A percentile compares a stretch with the other conserved stretches of the same genome.
phyloP scores from a whole-genome alignment of 2,329 filamentous ascomycete species.

The Beauveria brongniartii region DNA sequence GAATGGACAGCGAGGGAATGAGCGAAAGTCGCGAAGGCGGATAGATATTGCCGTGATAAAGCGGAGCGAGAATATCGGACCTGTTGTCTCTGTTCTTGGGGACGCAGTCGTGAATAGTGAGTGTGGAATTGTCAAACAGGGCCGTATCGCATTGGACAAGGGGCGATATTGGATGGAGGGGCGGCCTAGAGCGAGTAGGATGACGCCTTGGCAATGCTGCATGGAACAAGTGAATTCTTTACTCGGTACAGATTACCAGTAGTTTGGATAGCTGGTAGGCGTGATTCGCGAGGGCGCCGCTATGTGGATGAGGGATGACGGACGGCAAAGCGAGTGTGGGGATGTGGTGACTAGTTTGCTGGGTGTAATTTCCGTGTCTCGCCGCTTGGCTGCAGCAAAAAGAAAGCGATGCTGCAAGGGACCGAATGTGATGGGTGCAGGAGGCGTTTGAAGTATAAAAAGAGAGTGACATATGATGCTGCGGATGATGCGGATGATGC shows the following conservation, averaged over 20 bases:
- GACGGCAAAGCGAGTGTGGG: not conserved
- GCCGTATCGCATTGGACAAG: not conserved
- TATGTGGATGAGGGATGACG: not conserved
- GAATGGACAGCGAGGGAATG: not conserved
- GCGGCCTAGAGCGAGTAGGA: not conserved
- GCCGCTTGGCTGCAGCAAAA: not conserved
- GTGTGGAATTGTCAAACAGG: not conserved
- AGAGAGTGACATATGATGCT: not conserved
- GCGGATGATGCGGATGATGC: not conserved
- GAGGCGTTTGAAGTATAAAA: not conserved
- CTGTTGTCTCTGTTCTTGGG: not conserved
- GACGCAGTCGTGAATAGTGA: not conserved
- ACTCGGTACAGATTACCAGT: too few species aligned
- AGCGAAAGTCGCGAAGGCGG: not conserved
- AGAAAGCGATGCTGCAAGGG: not conserved
- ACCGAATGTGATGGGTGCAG: not conserved
- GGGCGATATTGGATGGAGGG: not conserved
- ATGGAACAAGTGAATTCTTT: not conserved
- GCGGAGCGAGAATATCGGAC: not conserved
- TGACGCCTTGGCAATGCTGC: not conserved
- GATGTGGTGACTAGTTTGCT: not conserved
- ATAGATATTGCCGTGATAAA: not conserved
- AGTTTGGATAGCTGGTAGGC: not conserved
- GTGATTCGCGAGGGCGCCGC: not conserved
- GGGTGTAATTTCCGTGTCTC: conserved; percentile 2